Evolutionary conservation across 257 asterid species (phyloP).

Genomic region (Agastache rugosa): DNA sequence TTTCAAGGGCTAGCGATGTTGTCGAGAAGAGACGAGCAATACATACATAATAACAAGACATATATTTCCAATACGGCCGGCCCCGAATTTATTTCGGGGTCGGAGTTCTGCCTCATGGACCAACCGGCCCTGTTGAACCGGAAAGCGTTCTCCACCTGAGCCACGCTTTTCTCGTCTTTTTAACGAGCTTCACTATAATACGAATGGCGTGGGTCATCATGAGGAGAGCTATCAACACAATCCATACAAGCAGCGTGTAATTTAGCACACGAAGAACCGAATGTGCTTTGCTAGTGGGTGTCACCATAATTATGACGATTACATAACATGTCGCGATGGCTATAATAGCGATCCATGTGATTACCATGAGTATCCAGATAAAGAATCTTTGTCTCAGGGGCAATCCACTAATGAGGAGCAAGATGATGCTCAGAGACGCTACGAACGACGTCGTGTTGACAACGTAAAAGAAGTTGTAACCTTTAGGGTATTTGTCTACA

Average conservation of each 20-base stretch:
- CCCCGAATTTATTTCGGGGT: too few relatives aligned
- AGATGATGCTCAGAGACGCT: constrained; percentile 22
- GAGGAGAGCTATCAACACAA: not conserved
- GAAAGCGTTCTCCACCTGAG: not conserved
- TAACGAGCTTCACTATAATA: constrained; percentile 29
- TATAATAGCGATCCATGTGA: not conserved
- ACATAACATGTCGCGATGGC: not conserved
- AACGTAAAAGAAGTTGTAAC: not conserved
- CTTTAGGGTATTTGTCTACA: not conserved
- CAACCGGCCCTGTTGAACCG: too few relatives aligned
- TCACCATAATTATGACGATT: not conserved
- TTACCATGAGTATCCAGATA: constrained; percentile 3
- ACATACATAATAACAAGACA: too few relatives aligned
- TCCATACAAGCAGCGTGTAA: not conserved
- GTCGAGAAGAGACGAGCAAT: too few relatives aligned
- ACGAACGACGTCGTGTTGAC: constrained; percentile 23
- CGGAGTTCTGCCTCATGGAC: too few relatives aligned
- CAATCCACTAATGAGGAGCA: constrained; percentile 21
- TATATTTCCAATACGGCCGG: too few relatives aligned
- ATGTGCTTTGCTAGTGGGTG: not conserved
- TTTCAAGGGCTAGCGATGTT: too few relatives aligned
- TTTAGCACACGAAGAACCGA: too few relatives aligned
- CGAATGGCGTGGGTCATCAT: constrained; percentile 9
- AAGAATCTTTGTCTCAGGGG: constrained; percentile 42
- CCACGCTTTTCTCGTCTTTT: not conserved